Evolutionary conservation across 1,139 yeast species (phyloP).

Genomic region (Yamadazyma oceani): DNA sequence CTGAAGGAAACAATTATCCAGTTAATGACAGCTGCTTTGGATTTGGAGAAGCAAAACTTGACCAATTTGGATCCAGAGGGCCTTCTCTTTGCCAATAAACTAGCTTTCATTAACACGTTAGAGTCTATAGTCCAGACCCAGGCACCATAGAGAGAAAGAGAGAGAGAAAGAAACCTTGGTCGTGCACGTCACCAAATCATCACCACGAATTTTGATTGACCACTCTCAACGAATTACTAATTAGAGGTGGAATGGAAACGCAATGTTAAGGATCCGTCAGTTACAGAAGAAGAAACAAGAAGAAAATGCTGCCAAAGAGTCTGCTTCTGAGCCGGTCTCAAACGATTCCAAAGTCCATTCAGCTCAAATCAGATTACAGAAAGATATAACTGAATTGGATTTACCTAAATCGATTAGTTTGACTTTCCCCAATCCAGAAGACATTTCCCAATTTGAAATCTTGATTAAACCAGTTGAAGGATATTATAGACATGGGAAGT

Average conservation of each 20-base stretch:
- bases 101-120: slow-evolving; percentile 3
- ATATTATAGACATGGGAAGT: slow-evolving; percentile 66
- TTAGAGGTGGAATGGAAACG: not conserved
- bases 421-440: slow-evolving; percentile 54
- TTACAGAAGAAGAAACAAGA: slow-evolving; percentile 59
- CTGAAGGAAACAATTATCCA: not conserved
- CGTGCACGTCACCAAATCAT: not conserved
- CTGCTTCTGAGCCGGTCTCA: slow-evolving; percentile 10
- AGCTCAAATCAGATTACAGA: slow-evolving; percentile 55
- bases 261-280: slow-evolving; percentile 54
- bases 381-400: slow-evolving; percentile 69
- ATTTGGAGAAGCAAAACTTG: not conserved
- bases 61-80: slow-evolving; percentile 1
- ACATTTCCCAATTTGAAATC: slow-evolving; percentile 62
- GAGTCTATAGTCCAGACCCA: slow-evolving; percentile 3
- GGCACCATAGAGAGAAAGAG: too few species aligned
- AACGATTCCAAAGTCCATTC: slow-evolving; percentile 34
- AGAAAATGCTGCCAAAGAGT: slow-evolving; percentile 29
- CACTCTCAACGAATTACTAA: slow-evolving; percentile 7
- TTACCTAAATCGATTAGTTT: slow-evolving; percentile 65
- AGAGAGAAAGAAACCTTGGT: too few species aligned
- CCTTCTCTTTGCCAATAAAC: not conserved
- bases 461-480: slow-evolving; percentile 77
- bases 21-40: not conserved
- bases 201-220: not conserved